Conservation (phyloP, 2,329 filamentous ascomycete genomes). For the Huntiella decipiens region DNA sequence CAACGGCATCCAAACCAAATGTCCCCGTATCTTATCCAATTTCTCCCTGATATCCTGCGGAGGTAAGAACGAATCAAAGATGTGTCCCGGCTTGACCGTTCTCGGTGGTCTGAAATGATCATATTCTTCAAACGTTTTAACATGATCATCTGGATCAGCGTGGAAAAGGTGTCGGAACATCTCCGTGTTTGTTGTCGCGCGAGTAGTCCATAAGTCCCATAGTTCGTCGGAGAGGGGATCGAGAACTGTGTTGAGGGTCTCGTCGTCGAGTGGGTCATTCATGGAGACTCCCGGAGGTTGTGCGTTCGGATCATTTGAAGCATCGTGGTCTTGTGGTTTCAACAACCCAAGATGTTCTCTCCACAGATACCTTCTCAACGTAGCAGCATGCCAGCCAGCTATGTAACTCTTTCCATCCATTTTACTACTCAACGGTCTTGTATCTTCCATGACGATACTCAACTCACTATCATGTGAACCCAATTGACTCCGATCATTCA, state of each 20-base stretch:
- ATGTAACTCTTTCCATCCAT: constrained; percentile 67
- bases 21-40: constrained; percentile 63
- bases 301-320: constrained; percentile 48
- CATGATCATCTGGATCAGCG: constrained; percentile 73
- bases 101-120: constrained; percentile 54
- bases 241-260: constrained; percentile 44
- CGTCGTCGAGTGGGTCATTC: constrained; percentile 43
- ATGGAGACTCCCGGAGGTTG: constrained; percentile 49
- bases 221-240: constrained; percentile 52
- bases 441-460: constrained; percentile 77
- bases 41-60: constrained; percentile 54
- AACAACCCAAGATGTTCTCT: constrained; percentile 77
- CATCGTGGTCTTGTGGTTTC: constrained; percentile 51
- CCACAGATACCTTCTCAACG: constrained; percentile 67
- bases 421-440: constrained; percentile 43
- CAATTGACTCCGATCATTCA: constrained; percentile 79
- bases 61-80: constrained; percentile 64
- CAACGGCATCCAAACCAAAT: constrained; percentile 90
- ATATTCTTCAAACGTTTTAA: constrained; percentile 81
- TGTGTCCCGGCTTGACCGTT: constrained; percentile 62
- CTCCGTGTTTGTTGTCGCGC: constrained; percentile 52
- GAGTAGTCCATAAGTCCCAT: constrained; percentile 48
- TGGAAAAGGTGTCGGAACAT: constrained; percentile 68
- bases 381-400: constrained; percentile 66
- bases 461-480: constrained; percentile 85